Evolutionary conservation across 202 grass and related monocot species (phyloP).

Genomic region (Zoysia matrella): DNA sequence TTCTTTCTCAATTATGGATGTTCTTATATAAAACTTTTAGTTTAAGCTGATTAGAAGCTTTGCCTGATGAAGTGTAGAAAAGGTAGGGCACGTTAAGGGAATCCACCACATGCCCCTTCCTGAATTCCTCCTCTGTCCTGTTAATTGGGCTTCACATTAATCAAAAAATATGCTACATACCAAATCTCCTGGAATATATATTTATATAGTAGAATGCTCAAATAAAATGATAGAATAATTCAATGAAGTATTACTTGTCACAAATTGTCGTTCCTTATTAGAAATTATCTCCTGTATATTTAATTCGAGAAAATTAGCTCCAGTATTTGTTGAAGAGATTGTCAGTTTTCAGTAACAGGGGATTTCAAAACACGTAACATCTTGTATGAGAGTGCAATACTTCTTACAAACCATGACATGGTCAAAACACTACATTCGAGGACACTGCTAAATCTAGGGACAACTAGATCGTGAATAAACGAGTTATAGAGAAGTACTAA

Average conservation of each 20-base stretch:
- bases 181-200: background rate
- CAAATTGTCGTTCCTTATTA: background rate
- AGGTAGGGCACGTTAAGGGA: conserved; percentile 64
- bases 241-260: background rate
- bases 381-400: too few relatives aligned
- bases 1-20: background rate
- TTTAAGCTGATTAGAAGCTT: background rate
- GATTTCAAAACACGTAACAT: background rate
- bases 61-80: conserved; percentile 68
- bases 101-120: conserved; percentile 59
- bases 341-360: background rate
- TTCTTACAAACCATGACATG: too few relatives aligned
- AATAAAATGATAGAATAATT: background rate
- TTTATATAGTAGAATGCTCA: background rate
- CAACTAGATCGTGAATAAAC: background rate
- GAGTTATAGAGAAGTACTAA: background rate
- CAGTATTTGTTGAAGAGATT: background rate
- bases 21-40: background rate
- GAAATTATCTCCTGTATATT: background rate
- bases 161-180: background rate
- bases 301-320: background rate
- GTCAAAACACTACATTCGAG: background rate
- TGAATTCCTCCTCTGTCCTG: conserved; percentile 74
- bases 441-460: background rate
- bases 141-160: background rate